Conservation (phyloP, 1,284 basidiomycete species). For the Cryptococcus hybrid region DNA sequence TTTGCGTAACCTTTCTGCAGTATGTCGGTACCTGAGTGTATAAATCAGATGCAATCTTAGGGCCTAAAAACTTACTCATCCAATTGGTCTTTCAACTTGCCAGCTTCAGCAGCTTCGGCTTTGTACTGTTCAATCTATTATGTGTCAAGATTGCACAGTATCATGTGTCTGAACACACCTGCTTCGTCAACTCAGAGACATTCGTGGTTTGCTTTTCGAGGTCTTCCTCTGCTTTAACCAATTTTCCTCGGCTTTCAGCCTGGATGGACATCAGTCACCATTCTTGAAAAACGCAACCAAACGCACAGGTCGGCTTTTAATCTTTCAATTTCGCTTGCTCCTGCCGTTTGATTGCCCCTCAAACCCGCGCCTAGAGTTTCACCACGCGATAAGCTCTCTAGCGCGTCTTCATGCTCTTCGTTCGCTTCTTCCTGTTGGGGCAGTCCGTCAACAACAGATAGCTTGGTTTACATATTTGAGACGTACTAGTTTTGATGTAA, state of each 20-base stretch:
- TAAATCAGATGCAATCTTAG: neutral
- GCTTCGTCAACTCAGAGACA: conserved; percentile 69
- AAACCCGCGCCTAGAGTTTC: conserved; percentile 57
- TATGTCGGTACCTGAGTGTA: conserved; percentile 70
- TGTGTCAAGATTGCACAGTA: conserved; percentile 3
- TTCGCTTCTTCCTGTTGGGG: conserved; percentile 25
- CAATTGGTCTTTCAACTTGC: conserved; percentile 82
- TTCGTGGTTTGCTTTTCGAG: conserved; percentile 70
- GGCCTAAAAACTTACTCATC: conserved; percentile 67
- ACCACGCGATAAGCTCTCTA: conserved; percentile 12
- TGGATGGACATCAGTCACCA: conserved; percentile 39
- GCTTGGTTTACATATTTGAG: neutral
- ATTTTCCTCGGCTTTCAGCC: conserved; percentile 69
- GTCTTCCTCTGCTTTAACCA: conserved; percentile 72
- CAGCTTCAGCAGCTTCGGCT: conserved; percentile 69
- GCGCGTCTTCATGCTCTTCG: conserved; percentile 25
- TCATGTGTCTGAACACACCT: conserved; percentile 41
- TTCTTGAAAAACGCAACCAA: neutral
- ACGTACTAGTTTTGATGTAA: conserved; percentile 32
- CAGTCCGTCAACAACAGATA: neutral
- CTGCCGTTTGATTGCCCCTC: conserved; percentile 51
- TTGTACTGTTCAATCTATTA: conserved; percentile 72
- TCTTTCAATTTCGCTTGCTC: conserved; percentile 65
- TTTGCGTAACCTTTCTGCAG: conserved; percentile 86
- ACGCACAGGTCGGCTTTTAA: conserved; percentile 74